Percentiles rank a stretch among this genome's conserved stretches.
phyloP scores from a whole-genome alignment of 78 protist species.

The Chrysochromulina parva region DNA sequence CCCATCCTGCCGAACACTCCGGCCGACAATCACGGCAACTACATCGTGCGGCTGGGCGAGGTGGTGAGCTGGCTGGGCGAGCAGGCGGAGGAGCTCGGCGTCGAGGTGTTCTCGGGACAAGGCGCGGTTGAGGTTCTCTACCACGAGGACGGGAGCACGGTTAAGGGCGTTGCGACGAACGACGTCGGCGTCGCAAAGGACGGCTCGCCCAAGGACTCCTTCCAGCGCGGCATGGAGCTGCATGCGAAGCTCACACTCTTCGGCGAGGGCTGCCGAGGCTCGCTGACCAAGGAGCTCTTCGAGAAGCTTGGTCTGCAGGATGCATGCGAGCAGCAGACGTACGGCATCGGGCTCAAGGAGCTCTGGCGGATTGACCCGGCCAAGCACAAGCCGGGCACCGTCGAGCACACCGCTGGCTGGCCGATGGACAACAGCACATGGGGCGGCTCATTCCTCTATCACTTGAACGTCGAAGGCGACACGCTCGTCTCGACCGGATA shows the following conservation, averaged over 20 bases:
- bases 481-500: slow-evolving; percentile 54
- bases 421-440: slow-evolving; percentile 71
- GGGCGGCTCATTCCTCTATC: slow-evolving; percentile 96
- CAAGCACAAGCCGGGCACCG: slow-evolving; percentile 65
- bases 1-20: slow-evolving; percentile 32
- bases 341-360: slow-evolving; percentile 92
- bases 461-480: slow-evolving; percentile 63
- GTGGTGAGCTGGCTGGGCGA: slow-evolving; percentile 81
- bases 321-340: slow-evolving; percentile 77
- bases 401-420: slow-evolving; percentile 93
- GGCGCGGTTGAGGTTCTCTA: slow-evolving; percentile 78
- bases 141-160: slow-evolving; percentile 68
- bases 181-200: slow-evolving; percentile 83
- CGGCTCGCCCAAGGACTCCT: slow-evolving; percentile 71
- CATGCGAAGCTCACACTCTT: slow-evolving; percentile 81
- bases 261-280: slow-evolving; percentile 95
- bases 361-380: slow-evolving; percentile 18
- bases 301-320: neutral
- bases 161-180: slow-evolving; percentile 69
- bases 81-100: slow-evolving; percentile 93
- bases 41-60: slow-evolving; percentile 85
- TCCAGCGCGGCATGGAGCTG: slow-evolving; percentile 92
- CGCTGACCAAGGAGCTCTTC: slow-evolving; percentile 69
- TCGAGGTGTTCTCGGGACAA: slow-evolving; percentile 90
- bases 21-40: slow-evolving; percentile 93